Evolutionary conservation across 495 filamentous ascomycete species (phyloP), one percentile per base, ranked within the genome.

Genomic region (Ramalina intermedia): DNA sequence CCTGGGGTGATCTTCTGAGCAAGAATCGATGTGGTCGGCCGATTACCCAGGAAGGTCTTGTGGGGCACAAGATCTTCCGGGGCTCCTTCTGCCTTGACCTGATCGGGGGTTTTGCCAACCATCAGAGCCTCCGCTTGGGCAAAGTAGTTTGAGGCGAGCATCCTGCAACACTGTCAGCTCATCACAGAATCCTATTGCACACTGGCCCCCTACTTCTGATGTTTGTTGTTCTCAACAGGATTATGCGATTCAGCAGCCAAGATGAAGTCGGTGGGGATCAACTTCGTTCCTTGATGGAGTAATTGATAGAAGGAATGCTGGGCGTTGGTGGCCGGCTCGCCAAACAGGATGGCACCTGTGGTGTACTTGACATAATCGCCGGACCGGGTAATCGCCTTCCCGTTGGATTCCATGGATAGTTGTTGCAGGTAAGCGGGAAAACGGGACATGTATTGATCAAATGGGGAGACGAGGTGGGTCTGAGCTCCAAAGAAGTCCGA

Each of bases 231-330:
- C 61, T 85, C 80, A 45, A 94, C 77, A 42, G 93, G 91, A 76
- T 98, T 98, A 78, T 98, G 91, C 45, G 84, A 89, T 71, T 96
- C 79, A 44, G 82, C 87, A 29, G 91, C 90, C 59, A 98, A 73
- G 72, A 98, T 85, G 75, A 98, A 98, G 70, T 98, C 91, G 52
- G 88, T 82, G 11, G 91, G 91, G 61, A 98, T 96, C 54, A 98
- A 81, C 77, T 96, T 96, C 56, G 93, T 96, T 56, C 91, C 91
- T 70, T 98, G 91, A 73, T 98, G 91, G 37, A 98, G 78, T 44
- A 98, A 81, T 74, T 98, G 91, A 81, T 90, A 98, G 80, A 98
- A 98, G 49, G 91, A 96, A 78, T 98, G 91, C 74, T 98, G 91
- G 50, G 91, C 91, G 63, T 98, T 98, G 65, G 91, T 98, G 64